Conservation (phyloP, 2,329 filamentous ascomycete genomes). For the Curvularia spicifera region DNA sequence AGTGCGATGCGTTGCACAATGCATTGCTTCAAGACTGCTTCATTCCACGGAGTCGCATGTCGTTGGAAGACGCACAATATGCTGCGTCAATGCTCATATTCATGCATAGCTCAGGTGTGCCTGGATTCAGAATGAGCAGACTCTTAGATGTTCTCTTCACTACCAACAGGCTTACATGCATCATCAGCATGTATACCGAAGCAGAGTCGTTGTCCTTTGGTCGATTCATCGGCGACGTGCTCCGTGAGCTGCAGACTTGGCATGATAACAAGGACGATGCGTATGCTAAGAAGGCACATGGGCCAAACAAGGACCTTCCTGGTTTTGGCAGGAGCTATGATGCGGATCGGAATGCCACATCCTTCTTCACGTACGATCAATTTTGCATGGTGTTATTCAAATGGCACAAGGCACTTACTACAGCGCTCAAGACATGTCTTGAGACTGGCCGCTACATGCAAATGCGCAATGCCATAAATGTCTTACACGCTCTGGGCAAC, state of each 20-base stretch:
- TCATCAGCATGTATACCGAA: constrained; percentile 89
- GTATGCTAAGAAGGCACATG: constrained; percentile 85
- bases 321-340: constrained; percentile 81
- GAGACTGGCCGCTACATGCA: constrained; percentile 93
- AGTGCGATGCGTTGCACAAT: constrained; percentile 69
- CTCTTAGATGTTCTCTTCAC: constrained; percentile 85
- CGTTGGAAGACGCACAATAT: constrained; percentile 86
- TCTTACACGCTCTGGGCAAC: constrained; percentile 80
- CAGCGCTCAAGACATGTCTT: constrained; percentile 81
- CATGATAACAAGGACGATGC: constrained; percentile 71
- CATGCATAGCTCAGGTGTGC: constrained; percentile 81
- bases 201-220: constrained; percentile 93
- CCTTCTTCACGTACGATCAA: constrained; percentile 80
- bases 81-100: constrained; percentile 85
- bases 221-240: constrained; percentile 81
- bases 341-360: constrained; percentile 70
- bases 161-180: constrained; percentile 76
- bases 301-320: constrained; percentile 67
- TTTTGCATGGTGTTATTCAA: constrained; percentile 86
- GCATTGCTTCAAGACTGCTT: constrained; percentile 88
- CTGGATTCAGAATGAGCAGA: constrained; percentile 84
- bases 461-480: constrained; percentile 91
- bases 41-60: constrained; percentile 83
- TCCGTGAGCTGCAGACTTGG: constrained; percentile 83
- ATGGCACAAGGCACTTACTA: constrained; percentile 86